These are phyloP conservation scores for Pleurotus djamor DNA, from an alignment of 768 basidiomycete species.

Conservation along the genomic window DNA sequence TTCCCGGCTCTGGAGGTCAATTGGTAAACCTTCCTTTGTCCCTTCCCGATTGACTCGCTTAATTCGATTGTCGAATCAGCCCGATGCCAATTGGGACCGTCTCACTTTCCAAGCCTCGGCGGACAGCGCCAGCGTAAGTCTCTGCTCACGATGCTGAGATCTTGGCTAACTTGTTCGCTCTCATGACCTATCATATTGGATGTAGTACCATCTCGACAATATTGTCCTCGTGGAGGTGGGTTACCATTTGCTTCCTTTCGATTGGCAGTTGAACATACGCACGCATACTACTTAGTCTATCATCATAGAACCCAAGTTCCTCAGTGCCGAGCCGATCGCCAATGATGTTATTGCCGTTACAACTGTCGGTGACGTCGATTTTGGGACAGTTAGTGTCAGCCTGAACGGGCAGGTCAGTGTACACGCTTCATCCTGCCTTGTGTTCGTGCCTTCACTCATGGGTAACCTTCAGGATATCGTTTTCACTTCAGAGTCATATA, in stretches of 20 bases:
- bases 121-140: slow-evolving; percentile 39
- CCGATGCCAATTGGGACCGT: slow-evolving; percentile 45
- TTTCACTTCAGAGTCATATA: slow-evolving; percentile 30
- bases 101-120: slow-evolving; percentile 44
- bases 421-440: not conserved
- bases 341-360: slow-evolving; percentile 48
- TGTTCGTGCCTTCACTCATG: not conserved
- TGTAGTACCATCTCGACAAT: slow-evolving; percentile 49
- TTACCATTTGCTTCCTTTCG: not conserved
- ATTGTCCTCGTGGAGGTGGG: slow-evolving; percentile 39
- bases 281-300: slow-evolving; percentile 26
- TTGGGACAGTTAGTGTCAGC: slow-evolving; percentile 31
- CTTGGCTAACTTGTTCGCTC: no score
- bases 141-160: not conserved
- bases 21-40: slow-evolving; percentile 22
- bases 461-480: slow-evolving; percentile 22
- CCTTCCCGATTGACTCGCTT: not conserved
- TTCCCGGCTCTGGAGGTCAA: slow-evolving; percentile 39
- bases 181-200: not conserved
- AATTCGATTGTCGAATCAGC: slow-evolving; percentile 17
- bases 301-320: slow-evolving; percentile 41
- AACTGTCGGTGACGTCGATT: slow-evolving; percentile 43
- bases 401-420: slow-evolving; percentile 36
- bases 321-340: slow-evolving; percentile 50
- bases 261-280: not conserved